Evolutionary conservation across 257 asterid genomes (phyloP).

Genomic region (Przewalskia tangutica): DNA sequence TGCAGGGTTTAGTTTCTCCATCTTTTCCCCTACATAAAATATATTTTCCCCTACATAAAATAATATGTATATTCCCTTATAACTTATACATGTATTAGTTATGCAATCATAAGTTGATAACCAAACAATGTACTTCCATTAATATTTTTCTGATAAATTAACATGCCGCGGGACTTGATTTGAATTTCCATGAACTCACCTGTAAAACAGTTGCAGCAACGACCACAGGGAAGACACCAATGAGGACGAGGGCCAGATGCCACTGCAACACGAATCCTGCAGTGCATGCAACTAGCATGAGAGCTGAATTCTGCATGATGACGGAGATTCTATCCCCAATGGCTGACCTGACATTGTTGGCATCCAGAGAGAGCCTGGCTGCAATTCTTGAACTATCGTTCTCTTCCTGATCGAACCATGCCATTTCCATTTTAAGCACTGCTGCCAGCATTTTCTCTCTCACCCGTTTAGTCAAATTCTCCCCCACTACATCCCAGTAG

Average conservation of each 20-base stretch:
- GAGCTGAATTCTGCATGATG: slow-evolving; percentile 92
- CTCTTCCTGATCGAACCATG: slow-evolving; percentile 95
- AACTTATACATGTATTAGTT: too few relatives aligned
- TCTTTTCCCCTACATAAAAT: too few relatives aligned
- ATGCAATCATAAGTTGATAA: too few relatives aligned
- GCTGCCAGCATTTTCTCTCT: slow-evolving; percentile 80
- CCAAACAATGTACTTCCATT: background rate
- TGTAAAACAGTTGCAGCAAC: slow-evolving; percentile 90
- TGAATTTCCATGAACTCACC: slow-evolving; percentile 21
- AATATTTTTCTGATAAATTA: too few relatives aligned
- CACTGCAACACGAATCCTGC: slow-evolving; percentile 92
- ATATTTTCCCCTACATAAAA: too few relatives aligned
- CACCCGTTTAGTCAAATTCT: slow-evolving; percentile 73
- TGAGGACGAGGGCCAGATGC: slow-evolving; percentile 87
- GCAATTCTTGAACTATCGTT: slow-evolving; percentile 78
- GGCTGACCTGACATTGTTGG: slow-evolving; percentile 81
- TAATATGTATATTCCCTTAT: too few relatives aligned
- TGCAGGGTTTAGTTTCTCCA: too few relatives aligned
- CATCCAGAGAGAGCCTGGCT: slow-evolving; percentile 86
- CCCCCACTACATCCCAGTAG: slow-evolving; percentile 91
- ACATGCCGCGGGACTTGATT: background rate
- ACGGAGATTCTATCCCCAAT: slow-evolving; percentile 87
- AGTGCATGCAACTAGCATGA: slow-evolving; percentile 89
- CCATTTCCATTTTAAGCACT: slow-evolving; percentile 73
- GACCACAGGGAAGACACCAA: slow-evolving; percentile 80